These are phyloP conservation scores for Pleurotus ostreatus DNA, from an alignment of 768 basidiomycete species.

Conservation along the genomic window DNA sequence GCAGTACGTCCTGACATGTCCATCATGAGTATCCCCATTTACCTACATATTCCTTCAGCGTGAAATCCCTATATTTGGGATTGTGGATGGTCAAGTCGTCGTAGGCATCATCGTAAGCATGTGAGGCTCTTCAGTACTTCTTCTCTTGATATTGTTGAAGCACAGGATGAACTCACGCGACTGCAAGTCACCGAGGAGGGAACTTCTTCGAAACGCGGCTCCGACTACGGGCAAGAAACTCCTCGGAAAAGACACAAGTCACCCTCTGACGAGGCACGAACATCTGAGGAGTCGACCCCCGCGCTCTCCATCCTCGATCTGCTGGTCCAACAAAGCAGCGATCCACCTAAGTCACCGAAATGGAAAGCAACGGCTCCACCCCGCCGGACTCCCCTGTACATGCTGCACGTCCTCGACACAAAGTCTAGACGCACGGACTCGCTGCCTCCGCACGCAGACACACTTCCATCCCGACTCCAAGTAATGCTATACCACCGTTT, in stretches of 20 bases:
- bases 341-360: not conserved
- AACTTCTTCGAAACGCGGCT: not conserved
- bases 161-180: constrained; percentile 50
- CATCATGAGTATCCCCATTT: not conserved
- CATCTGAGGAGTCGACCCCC: not conserved
- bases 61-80: constrained; percentile 81
- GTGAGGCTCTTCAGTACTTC: not conserved
- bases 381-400: constrained; percentile 12
- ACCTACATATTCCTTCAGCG: constrained; percentile 39
- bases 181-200: constrained; percentile 11
- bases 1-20: constrained; percentile 36
- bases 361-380: not conserved
- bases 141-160: constrained; percentile 1
- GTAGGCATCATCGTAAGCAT: constrained; percentile 68
- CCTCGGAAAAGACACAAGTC: constrained; percentile 17
- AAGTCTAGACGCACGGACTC: constrained; percentile 56
- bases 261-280: constrained; percentile 11
- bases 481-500: constrained; percentile 77
- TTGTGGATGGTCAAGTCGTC: constrained; percentile 61
- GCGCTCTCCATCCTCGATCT: no score
- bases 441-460: constrained; percentile 57
- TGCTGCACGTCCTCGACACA: constrained; percentile 55
- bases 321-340: no score
- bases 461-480: constrained; percentile 58
- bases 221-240: constrained; percentile 8